Conservation (phyloP, 768 basidiomycete species). For the Dendrothele bispora region DNA sequence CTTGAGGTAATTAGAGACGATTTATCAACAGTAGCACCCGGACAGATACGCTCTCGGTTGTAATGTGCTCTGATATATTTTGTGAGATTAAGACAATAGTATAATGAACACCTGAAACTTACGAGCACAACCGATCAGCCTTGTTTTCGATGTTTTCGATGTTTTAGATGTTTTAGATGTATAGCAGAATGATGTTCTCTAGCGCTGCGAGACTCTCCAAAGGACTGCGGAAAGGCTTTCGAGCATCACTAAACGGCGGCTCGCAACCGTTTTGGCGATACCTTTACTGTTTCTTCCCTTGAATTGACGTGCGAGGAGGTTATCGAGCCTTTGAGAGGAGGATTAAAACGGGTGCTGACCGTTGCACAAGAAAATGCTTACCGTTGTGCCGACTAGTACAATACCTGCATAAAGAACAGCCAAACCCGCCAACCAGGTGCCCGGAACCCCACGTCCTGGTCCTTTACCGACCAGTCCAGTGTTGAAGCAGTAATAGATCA, state of each 20-base stretch:
- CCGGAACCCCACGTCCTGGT: slow-evolving; percentile 99
- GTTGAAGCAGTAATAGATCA: slow-evolving; percentile 98
- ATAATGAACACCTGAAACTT: slow-evolving; percentile 30
- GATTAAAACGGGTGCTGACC: not conserved
- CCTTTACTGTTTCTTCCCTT: slow-evolving; percentile 97
- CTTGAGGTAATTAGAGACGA: slow-evolving; percentile 96
- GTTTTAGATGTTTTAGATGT: slow-evolving; percentile 99
- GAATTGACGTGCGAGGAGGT: slow-evolving; percentile 95
- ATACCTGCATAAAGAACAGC: slow-evolving; percentile 99
- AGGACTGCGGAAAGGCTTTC: slow-evolving; percentile 79
- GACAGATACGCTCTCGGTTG: slow-evolving; percentile 76
- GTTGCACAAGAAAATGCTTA: slow-evolving; percentile 23
- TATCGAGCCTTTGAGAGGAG: slow-evolving; percentile 64
- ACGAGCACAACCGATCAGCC: slow-evolving; percentile 98
- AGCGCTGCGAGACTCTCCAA: slow-evolving; percentile 99
- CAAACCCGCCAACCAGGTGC: slow-evolving; percentile 99
- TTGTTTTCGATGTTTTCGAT: slow-evolving; percentile 98
- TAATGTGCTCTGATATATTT: slow-evolving; percentile 82
- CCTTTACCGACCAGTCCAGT: slow-evolving; percentile 98
- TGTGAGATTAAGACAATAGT: not conserved
- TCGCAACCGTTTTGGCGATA: slow-evolving; percentile 96
- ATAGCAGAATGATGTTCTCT: slow-evolving; percentile 97
- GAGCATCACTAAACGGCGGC: slow-evolving; percentile 99
- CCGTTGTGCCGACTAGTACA: slow-evolving; percentile 94
- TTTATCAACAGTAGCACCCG: slow-evolving; percentile 90